phyloP scores from a whole-genome alignment of 2,329 filamentous ascomycete species.

The Colletotrichum costaricense region DNA sequence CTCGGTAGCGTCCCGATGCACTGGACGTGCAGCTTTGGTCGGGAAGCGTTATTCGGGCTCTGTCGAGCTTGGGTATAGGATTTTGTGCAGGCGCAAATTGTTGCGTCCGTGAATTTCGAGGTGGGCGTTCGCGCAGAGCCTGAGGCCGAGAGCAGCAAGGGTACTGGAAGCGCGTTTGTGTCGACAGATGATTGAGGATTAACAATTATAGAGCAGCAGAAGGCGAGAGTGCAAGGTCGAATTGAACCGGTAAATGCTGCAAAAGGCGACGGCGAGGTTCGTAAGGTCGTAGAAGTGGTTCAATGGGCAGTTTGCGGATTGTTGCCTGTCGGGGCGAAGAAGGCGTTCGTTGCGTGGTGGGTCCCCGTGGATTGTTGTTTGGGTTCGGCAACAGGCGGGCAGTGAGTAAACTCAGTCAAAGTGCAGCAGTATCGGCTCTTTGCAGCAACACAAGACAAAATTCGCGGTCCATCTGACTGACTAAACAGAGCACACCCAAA shows the following conservation, averaged over 20 bases:
- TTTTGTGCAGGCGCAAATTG: constrained; percentile 28
- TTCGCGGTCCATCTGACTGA: constrained; percentile 8
- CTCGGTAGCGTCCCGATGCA: constrained; percentile 9
- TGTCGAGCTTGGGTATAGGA: constrained; percentile 24
- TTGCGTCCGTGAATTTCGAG: constrained; percentile 35
- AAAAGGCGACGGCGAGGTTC: constrained; percentile 14
- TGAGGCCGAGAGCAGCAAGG: constrained; percentile 16
- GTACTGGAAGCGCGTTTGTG: background rate
- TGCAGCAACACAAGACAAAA: constrained; percentile 8
- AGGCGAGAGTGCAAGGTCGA: background rate
- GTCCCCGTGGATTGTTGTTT: constrained; percentile 27
- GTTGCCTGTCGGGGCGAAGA: constrained; percentile 19
- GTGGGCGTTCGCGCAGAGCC: constrained; percentile 23
- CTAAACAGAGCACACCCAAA: background rate
- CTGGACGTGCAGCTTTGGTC: constrained; percentile 9
- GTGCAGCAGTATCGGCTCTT: constrained; percentile 14
- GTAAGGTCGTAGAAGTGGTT: constrained; percentile 3
- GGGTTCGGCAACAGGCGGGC: constrained; percentile 14
- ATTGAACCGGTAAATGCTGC: constrained; percentile 21
- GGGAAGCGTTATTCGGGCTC: constrained; percentile 19
- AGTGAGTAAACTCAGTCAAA: background rate
- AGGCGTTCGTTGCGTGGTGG: constrained; percentile 30
- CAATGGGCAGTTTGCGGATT: constrained; percentile 18
- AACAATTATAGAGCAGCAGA: constrained; percentile 23
- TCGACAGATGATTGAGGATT: constrained; percentile 17